phyloP scores from a whole-genome alignment of 2,329 filamentous ascomycete species.

The Trichoderma sp. region DNA sequence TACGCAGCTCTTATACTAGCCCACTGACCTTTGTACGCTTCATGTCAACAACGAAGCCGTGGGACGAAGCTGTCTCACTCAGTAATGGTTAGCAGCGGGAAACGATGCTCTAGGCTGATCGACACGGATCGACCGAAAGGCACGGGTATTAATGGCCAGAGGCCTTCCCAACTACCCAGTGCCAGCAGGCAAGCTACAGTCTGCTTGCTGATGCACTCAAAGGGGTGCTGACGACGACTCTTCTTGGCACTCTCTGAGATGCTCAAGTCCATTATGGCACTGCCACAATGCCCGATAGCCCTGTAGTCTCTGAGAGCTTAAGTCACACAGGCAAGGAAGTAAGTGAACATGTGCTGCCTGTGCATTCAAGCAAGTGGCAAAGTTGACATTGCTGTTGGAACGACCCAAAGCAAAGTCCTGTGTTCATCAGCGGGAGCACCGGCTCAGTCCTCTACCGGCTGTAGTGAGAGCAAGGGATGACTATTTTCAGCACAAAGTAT shows the following conservation, averaged over 20 bases:
- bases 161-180: no score
- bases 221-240: not conserved
- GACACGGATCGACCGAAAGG: no score
- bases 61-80: no score
- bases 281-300: not conserved
- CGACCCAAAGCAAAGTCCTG: not conserved
- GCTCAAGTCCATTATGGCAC: not conserved
- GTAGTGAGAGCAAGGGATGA: not conserved
- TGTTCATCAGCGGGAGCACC: not conserved
- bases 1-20: not conserved
- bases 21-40: no score
- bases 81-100: no score
- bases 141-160: no score
- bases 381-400: not conserved
- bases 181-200: no score
- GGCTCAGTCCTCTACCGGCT: not conserved
- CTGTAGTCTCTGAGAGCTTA: not conserved
- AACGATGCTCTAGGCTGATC: not conserved
- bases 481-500: not conserved
- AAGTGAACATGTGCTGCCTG: not conserved
- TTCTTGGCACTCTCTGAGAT: slow-evolving; percentile 18
- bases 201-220: not conserved
- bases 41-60: no score
- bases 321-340: not conserved
- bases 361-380: not conserved